Conservation (phyloP, 2,329 filamentous ascomycete genomes). For the Xylariaceae sp. region DNA sequence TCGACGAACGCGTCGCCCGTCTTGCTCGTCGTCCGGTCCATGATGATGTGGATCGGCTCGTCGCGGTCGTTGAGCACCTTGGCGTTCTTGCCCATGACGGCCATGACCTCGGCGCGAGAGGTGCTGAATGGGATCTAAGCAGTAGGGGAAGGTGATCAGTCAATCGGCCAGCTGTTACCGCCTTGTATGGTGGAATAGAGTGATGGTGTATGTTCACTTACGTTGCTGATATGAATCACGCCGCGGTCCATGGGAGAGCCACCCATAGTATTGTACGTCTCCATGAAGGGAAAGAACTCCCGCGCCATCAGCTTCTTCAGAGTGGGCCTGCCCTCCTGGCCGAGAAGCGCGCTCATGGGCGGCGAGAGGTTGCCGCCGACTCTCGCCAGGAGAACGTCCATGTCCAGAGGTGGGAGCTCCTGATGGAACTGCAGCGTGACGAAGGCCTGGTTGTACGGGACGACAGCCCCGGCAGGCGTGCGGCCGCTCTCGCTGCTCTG, state of each 20-base stretch:
- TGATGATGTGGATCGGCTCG: conserved; percentile 40
- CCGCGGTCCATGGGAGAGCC: no score
- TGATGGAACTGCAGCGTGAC: neutral
- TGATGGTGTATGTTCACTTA: neutral
- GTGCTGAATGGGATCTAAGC: conserved; percentile 34
- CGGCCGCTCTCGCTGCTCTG: neutral
- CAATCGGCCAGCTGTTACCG: neutral
- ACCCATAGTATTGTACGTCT: neutral
- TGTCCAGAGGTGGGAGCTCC: neutral
- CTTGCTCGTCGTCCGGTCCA: conserved; percentile 39
- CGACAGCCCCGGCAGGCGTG: neutral
- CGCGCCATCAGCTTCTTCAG: neutral
- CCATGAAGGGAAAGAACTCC: neutral
- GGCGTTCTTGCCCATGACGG: conserved; percentile 36
- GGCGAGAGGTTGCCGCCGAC: neutral
- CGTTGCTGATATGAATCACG: neutral
- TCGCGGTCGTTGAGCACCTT: conserved; percentile 31
- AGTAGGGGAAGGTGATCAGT: neutral
- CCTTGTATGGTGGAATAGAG: neutral
- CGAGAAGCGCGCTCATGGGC: neutral
- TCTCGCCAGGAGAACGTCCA: neutral
- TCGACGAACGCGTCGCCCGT: conserved; percentile 39
- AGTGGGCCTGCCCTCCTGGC: neutral
- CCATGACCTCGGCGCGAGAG: conserved; percentile 32
- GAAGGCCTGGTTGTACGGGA: neutral